Evolutionary conservation across 495 filamentous ascomycete genomes (phyloP), one percentile per base, ranked within the genome.

Genomic region (Lasiosphaeria ovina): DNA sequence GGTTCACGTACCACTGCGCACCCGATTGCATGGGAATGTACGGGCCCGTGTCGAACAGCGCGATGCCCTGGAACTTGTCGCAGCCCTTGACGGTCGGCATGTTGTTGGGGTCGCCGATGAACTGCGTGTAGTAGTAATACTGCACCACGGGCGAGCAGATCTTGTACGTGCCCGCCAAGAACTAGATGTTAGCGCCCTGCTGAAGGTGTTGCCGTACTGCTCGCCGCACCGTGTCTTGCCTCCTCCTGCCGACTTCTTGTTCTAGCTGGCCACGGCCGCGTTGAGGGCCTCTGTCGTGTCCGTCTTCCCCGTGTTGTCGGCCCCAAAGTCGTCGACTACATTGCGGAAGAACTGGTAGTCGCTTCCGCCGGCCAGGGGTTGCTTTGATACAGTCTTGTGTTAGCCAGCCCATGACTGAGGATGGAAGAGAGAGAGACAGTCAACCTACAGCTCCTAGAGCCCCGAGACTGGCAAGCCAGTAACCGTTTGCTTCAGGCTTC

Each of bases 101-200:
- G 24, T 24, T 24, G 24, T 24, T 24, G 47, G 79, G 72, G 74
- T 97, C 89, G 54, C 89, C 89, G 3, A 92, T 76, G 49, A 92
- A 78, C 66, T 92, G 89, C 6, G 88, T 89, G 66, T 87, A 87
- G 73, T 91, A 92, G 58, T 80, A 92, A 57, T 80, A 83, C 68
- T 88, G 84, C 7, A 85, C 66, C 54, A 92, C 83, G 1, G 87
- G 84, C 57, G 72, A 76, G 49, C 78, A 83, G 31, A 91, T 82
- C 6, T 84, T 57, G 66, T 91, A 92, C 14, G 85, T 90, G 54
- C 89, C 88, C 6, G 84, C 74, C 1, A 89, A 88, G 76, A 92
- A 92, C 72, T 87, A 92, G 3, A 92, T 78, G 35, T 91, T 66
- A 10, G 88, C 88, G 38, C 40, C 40, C 54, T 45, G 38, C 10